Conservation (phyloP, 106 monocot species). For the Platanthera guangdongensis region DNA sequence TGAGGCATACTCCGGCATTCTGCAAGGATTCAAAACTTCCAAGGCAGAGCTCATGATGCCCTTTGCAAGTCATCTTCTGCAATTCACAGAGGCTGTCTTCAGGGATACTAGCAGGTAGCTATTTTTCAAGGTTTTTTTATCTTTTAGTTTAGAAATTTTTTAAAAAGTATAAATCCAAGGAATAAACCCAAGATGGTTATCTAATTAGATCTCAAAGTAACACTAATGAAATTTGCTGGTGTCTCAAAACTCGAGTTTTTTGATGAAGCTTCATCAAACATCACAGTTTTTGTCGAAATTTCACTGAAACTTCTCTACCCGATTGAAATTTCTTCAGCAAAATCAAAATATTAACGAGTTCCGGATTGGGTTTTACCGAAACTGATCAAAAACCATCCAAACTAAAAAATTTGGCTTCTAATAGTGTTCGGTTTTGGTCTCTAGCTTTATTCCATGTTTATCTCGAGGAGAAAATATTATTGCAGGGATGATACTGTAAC, state of each 20-base stretch:
- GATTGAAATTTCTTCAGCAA: neutral
- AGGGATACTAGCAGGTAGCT: conserved; percentile 36
- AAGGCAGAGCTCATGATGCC: conserved; percentile 73
- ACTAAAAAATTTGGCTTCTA: no score
- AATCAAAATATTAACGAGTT: neutral
- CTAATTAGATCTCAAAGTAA: no score
- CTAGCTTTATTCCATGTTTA: no score
- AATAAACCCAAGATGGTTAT: no score
- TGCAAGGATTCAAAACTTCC: conserved; percentile 82
- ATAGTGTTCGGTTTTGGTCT: no score
- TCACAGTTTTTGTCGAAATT: neutral
- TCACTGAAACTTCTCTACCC: neutral
- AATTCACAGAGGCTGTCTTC: conserved; percentile 53
- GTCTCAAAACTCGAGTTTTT: no score
- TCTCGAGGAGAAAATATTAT: neutral
- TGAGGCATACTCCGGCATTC: conserved; percentile 90
- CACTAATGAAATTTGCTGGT: no score
- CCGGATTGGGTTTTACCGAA: neutral
- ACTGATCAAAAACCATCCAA: no score
- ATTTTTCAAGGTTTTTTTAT: neutral
- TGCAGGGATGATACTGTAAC: conserved; percentile 50
- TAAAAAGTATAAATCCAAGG: neutral
- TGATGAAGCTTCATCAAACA: no score
- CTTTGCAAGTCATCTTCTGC: conserved; percentile 48
- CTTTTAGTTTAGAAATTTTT: neutral